Base-by-base conservation (phyloP, 116 monocot species). In the Posidonia oceanica region DNA sequence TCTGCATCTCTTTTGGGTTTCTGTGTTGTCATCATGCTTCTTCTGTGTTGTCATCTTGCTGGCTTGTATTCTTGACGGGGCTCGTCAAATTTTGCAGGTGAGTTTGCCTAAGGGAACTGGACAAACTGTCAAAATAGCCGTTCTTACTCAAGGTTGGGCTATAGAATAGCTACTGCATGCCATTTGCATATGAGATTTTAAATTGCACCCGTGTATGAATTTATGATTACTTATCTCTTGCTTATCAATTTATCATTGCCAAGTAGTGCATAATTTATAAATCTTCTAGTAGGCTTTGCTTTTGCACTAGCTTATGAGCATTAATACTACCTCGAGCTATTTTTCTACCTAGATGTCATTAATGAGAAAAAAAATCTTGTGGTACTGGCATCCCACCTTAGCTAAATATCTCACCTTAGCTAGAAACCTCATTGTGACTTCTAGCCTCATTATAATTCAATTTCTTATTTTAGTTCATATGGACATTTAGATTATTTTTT, bases 101-200 rank as follows among this genome's bases (percentile, higher is more conserved):
- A 97, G 91, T 86, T 82, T 97, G 79, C 97, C 97, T 2, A 92
- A 92, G 79, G 97, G 92, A 54, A 97, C 92, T 37, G 92, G 97
- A 10, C 89, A 97, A 79, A 84, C 83, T 36, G 89, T 97, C 51
- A 97, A 83, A 84, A 83, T 97, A 20, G 92, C 97, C 20, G 97
- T 97, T 79, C 87, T 97, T 71, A 76, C 92, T 59, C 92, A 92
- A 90, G 97, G 97, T 69, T 70, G 8, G 48, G 14, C 44, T 68
- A 52, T 68, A 5, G 22, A 14, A 64, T 39, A 21, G 59, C 15
- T 22, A 22, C 3, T 22, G 7, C 20, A 22, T n/a, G 29, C 18
- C 6, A 23, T 56, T 56, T 56, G n/a, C 55, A 56, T 56, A n/a
- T 10, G 29, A 60, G n/a, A 23, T 60, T 60, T 60, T 60, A 60